phyloP scores from a whole-genome alignment of 192 early-diverging fungal species.

The Funneliformis mosseae region DNA sequence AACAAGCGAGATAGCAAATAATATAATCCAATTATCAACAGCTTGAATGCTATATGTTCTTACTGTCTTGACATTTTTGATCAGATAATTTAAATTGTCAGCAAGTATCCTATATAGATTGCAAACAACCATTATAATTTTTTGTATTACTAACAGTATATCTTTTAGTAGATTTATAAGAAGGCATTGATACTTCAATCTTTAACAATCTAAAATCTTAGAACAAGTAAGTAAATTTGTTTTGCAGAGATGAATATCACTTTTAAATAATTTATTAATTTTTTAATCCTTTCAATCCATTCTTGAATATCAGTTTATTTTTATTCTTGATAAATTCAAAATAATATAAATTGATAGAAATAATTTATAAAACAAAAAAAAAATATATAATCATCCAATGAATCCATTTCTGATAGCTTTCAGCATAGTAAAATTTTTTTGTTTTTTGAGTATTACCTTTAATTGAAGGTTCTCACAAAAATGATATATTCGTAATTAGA shows the following conservation, averaged over 20 bases:
- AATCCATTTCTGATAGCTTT: too few species aligned
- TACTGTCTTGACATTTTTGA: conserved; percentile 24
- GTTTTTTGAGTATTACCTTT: too few species aligned
- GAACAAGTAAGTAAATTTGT: conserved; percentile 14
- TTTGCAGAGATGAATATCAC: neutral
- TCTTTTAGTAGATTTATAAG: conserved; percentile 10
- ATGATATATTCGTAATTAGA: too few species aligned
- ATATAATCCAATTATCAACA: conserved; percentile 20
- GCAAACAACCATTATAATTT: conserved; percentile 32
- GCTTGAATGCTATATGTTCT: conserved; percentile 29
- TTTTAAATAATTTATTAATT: neutral
- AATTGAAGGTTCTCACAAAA: too few species aligned
- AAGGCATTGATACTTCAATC: conserved; percentile 24
- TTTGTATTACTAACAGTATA: conserved; percentile 23
- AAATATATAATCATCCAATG: too few species aligned
- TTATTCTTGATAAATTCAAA: too few species aligned
- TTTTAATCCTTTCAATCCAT: neutral
- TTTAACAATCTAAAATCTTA: conserved; percentile 22
- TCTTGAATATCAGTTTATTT: too few species aligned
- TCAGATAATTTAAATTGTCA: conserved; percentile 15
- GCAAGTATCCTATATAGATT: conserved; percentile 18
- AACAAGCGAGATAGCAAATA: conserved; percentile 26
- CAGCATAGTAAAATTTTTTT: too few species aligned
- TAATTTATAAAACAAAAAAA: too few species aligned
- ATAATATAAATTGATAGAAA: too few species aligned